These are phyloP conservation scores for Primulina tabacum DNA, from an alignment of 257 asterid genomes.

Conservation along the genomic window DNA sequence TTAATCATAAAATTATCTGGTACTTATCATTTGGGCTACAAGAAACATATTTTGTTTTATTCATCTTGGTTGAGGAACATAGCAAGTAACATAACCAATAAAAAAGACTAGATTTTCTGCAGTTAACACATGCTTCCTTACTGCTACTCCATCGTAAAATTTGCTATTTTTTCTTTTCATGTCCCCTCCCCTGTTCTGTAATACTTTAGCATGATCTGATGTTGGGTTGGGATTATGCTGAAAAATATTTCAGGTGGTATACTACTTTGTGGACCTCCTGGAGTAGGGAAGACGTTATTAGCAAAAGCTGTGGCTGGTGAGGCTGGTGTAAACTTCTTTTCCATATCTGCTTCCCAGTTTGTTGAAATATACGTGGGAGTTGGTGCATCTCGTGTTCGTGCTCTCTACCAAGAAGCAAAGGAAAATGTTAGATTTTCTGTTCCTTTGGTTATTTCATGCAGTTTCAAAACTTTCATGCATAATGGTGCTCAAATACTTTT, in stretches of 20 bases:
- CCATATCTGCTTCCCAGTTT: constrained; percentile 97
- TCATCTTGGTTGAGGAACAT: constrained; percentile 18
- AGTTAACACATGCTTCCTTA: neutral
- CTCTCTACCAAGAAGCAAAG: constrained; percentile 96
- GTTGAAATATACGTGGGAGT: constrained; percentile 97
- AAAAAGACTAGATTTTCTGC: neutral
- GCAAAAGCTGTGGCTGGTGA: constrained; percentile 99
- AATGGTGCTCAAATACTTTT: constrained; percentile 5
- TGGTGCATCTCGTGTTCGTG: constrained; percentile 98
- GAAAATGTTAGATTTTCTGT: constrained; percentile 60
- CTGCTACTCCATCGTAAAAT: neutral
- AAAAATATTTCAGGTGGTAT: constrained; percentile 68
- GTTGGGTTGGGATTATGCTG: constrained; percentile 22
- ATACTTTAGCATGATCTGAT: constrained; percentile 15
- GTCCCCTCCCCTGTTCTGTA: neutral
- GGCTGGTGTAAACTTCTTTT: constrained; percentile 98
- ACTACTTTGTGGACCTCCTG: constrained; percentile 98
- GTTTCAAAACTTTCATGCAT: constrained; percentile 5
- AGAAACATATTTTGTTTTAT: constrained; percentile 1
- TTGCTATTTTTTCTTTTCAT: constrained; percentile 1
- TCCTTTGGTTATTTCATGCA: constrained; percentile 10
- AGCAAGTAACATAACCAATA: constrained; percentile 8
- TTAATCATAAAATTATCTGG: neutral
- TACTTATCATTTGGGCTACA: neutral
- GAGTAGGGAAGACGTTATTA: constrained; percentile 94